Evolutionary conservation across 2,329 filamentous ascomycete genomes (phyloP), one percentile per base, ranked within the genome.

Genomic region (Cladosporium velox): DNA sequence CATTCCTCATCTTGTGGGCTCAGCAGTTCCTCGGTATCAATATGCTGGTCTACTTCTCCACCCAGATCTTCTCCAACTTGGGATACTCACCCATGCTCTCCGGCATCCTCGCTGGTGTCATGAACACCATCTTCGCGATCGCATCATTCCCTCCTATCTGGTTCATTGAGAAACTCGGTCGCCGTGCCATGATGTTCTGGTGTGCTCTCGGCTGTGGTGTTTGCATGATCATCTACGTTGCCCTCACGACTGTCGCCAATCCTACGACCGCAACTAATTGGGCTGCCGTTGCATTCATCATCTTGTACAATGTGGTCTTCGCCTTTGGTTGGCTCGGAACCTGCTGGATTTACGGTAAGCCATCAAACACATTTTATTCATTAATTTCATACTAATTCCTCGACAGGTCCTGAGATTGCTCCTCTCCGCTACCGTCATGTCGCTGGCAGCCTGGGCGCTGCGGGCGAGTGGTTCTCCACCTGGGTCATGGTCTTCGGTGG

Each of bases 381-480:
- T 26, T 38, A 7, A 24, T 10, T 12, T 15, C 3, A n/a, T 28
- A 30, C 34, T 58, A 32, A 55, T 41, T 2, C 3, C n/a, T 15
- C n/a, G 21, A 55, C 18, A 55, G 60, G 75, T 2, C 75, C 76
- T 4, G 77, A 78, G 65, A 79, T 79, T 51, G 76, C 77, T 8
- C 77, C 77, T 8, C 70, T 80, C 11, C 74, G 76, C 64, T 73
- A 75, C 47, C 73, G 78, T 3, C 77, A 79, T 68, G 68, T 77
- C 30, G 77, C 76, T 28, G 77, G 72, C 12, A 73, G 73, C 41
- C 72, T 75, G 24, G 75, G 74, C n/a, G 74, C 76, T 3, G 76
- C 76, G 26, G 78, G 77, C 15, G 77, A 79, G 69, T 79, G 76
- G 76, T 70, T 76, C 30, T 73, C 73, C 41, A 75, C 72, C n/a